Percentiles rank a stretch among this genome's conserved stretches.
Conservation (phyloP, 495 filamentous ascomycete species). For the Hyphodiscus hymeniophilus region DNA sequence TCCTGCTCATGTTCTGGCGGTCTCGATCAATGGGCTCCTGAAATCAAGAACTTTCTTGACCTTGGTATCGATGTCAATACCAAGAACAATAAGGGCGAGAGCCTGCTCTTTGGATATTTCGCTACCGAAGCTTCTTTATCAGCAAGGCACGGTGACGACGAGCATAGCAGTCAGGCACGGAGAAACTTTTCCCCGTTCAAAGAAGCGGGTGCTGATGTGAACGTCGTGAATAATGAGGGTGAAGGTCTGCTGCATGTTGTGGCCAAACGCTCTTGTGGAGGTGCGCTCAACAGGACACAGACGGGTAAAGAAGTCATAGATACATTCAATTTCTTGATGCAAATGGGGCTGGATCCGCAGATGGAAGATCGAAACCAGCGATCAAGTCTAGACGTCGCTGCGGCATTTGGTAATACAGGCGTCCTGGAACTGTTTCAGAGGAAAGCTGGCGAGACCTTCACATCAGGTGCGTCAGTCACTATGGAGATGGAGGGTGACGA, state of each 20-base stretch:
- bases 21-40: background rate
- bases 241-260: slow-evolving; percentile 1
- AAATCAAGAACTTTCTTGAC: slow-evolving; percentile 14
- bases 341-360: slow-evolving; percentile 24
- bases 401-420: background rate
- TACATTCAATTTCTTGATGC: slow-evolving; percentile 21
- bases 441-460: background rate
- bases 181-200: background rate
- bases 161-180: background rate
- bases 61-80: slow-evolving; percentile 24
- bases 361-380: slow-evolving; percentile 21
- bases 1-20: background rate
- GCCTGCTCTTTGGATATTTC: slow-evolving; percentile 19
- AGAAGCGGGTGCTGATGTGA: slow-evolving; percentile 1
- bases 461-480: background rate
- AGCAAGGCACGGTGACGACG: background rate
- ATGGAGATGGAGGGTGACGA: background rate
- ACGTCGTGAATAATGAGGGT: background rate
- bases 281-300: background rate
- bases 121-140: too few species aligned
- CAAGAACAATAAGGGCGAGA: slow-evolving; percentile 24
- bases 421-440: slow-evolving; percentile 5
- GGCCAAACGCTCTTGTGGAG: background rate
- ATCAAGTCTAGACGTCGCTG: slow-evolving; percentile 15
- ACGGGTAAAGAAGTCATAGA: background rate